Conservation (phyloP, 2,329 filamentous ascomycete genomes). For the Colletotrichum echinochloae region DNA sequence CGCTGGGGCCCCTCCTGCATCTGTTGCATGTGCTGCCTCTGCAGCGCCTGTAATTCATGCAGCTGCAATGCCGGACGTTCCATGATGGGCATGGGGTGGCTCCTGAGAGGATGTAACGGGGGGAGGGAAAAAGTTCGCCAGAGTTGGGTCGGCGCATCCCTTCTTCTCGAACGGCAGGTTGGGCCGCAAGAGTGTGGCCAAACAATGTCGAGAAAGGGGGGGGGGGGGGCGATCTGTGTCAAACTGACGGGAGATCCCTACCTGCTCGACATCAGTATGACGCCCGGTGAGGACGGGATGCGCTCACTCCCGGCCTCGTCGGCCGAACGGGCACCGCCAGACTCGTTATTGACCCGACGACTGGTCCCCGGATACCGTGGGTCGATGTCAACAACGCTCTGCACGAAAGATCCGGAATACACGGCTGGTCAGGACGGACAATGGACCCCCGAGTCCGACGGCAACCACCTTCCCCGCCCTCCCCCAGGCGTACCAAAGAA, state of each 20-base stretch:
- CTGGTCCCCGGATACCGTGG: not conserved
- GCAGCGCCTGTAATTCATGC: slow-evolving; percentile 29
- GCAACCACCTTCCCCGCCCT: not conserved
- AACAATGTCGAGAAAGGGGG: slow-evolving; percentile 1
- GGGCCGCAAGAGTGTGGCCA: slow-evolving; percentile 8
- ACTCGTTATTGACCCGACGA: not conserved
- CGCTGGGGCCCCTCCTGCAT: not conserved
- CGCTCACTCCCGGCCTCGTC: slow-evolving; percentile 13
- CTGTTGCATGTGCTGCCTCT: slow-evolving; percentile 19
- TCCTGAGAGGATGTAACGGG: not conserved
- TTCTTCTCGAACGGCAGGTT: slow-evolving; percentile 4
- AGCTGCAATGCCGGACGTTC: slow-evolving; percentile 27
- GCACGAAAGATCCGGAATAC: not conserved
- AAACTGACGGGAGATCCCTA: slow-evolving; percentile 25
- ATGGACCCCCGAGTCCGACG: not conserved
- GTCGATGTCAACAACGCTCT: not conserved
- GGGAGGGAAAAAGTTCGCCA: not conserved
- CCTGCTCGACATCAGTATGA: slow-evolving; percentile 28
- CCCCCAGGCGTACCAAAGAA: not conserved
- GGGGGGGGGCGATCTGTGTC: slow-evolving; percentile 18
- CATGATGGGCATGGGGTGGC: too few relatives aligned
- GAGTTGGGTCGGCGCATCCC: not conserved
- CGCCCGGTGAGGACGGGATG: slow-evolving; percentile 28
- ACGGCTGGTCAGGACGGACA: too few relatives aligned
- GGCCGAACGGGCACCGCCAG: not conserved